Conservation (phyloP, 2,329 filamentous ascomycete genomes). For the Pestalotiopsis sp. region DNA sequence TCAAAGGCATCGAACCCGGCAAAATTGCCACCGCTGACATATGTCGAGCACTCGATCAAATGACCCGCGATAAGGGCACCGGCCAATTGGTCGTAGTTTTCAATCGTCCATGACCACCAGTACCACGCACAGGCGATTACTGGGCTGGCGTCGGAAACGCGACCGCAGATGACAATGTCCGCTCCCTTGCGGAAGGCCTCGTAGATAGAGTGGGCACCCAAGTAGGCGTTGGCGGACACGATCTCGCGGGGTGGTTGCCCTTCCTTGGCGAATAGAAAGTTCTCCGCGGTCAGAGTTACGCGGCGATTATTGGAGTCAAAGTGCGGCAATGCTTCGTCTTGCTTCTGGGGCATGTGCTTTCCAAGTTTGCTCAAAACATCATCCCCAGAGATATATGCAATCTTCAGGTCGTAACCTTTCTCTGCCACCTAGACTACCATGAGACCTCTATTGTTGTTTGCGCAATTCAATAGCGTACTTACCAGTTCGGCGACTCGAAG, state of each 20-base stretch:
- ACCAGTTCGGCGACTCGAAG: slow-evolving; percentile 18
- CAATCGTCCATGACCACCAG: slow-evolving; percentile 18
- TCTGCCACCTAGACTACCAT: neutral
- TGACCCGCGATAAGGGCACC: slow-evolving; percentile 42
- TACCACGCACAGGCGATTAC: slow-evolving; percentile 21
- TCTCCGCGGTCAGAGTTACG: neutral
- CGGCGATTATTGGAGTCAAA: neutral
- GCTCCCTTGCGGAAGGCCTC: slow-evolving; percentile 18
- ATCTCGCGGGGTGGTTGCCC: neutral
- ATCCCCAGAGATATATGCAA: slow-evolving; percentile 47
- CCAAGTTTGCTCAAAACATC: slow-evolving; percentile 30
- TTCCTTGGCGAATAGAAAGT: neutral
- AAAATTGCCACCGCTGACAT: slow-evolving; percentile 47
- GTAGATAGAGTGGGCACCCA: neutral
- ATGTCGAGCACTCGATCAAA: slow-evolving; percentile 46
- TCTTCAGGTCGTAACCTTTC: slow-evolving; percentile 30
- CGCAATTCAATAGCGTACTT: neutral
- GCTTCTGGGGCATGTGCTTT: neutral
- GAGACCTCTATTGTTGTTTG: neutral
- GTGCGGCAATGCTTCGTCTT: neutral
- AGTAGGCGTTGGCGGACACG: slow-evolving; percentile 4
- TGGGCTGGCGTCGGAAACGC: slow-evolving; percentile 21
- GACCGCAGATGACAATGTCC: slow-evolving; percentile 24
- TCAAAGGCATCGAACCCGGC: slow-evolving; percentile 42
- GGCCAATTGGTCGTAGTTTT: slow-evolving; percentile 38